phyloP scores from a whole-genome alignment of 495 filamentous ascomycete species.

The Aspergillus panamensis region DNA sequence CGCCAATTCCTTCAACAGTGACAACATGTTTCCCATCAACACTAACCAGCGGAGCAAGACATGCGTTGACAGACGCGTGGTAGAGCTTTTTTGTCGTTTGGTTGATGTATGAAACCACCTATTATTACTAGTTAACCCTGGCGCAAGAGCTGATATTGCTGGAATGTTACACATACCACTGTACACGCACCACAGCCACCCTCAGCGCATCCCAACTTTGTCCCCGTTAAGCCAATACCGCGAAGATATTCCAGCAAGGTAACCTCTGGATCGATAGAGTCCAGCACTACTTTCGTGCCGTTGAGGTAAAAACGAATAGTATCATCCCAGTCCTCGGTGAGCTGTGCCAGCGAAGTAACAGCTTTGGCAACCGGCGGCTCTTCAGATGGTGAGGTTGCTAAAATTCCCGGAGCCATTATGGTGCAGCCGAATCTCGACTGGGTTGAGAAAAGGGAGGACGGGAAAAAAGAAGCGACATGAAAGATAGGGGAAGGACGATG shows the following conservation, averaged over 20 bases:
- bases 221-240: slow-evolving; percentile 80
- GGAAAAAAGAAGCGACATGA: background rate
- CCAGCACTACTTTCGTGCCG: slow-evolving; percentile 82
- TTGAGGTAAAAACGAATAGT: slow-evolving; percentile 88
- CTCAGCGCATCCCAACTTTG: slow-evolving; percentile 79
- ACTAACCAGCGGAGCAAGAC: slow-evolving; percentile 84
- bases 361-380: slow-evolving; percentile 41
- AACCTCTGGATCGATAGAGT: slow-evolving; percentile 83
- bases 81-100: slow-evolving; percentile 85
- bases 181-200: slow-evolving; percentile 97
- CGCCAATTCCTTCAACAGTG: slow-evolving; percentile 96
- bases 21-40: slow-evolving; percentile 98
- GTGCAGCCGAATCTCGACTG: background rate
- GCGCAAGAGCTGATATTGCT: background rate
- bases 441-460: background rate
- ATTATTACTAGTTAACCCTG: background rate
- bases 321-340: slow-evolving; percentile 65
- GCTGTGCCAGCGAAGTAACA: slow-evolving; percentile 41
- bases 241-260: slow-evolving; percentile 90
- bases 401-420: slow-evolving; percentile 61
- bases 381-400: slow-evolving; percentile 40
- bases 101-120: slow-evolving; percentile 87
- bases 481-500: background rate
- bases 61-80: slow-evolving; percentile 91
- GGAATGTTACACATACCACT: slow-evolving; percentile 52